Evolutionary conservation across 2,329 filamentous ascomycete species (phyloP).

Genomic region (Talaromyces sp.): DNA sequence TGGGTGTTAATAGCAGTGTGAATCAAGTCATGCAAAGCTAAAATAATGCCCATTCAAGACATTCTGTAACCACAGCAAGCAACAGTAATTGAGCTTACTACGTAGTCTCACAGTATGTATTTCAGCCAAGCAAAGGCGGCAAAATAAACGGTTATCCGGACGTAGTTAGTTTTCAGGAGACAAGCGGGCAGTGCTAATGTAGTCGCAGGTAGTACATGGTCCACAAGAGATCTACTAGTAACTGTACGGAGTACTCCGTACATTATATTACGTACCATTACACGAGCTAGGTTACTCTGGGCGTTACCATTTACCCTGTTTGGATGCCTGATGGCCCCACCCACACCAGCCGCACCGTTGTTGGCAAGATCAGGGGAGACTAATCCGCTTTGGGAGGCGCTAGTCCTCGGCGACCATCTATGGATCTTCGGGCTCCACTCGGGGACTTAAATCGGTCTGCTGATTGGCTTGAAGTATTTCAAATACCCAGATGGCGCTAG

Average conservation of each 20-base stretch:
- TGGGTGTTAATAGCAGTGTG: neutral
- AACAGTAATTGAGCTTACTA: neutral
- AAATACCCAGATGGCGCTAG: constrained; percentile 10
- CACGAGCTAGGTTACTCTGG: neutral
- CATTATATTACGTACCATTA: constrained; percentile 1
- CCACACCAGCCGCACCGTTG: neutral
- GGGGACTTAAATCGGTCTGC: neutral
- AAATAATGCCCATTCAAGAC: neutral
- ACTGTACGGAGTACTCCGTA: neutral
- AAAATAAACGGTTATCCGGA: neutral
- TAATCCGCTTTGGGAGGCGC: neutral
- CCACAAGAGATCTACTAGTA: too few relatives aligned
- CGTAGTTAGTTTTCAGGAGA: neutral
- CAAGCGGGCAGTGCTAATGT: neutral
- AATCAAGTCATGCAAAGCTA: neutral
- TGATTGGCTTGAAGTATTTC: constrained; percentile 12
- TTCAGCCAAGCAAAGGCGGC: neutral
- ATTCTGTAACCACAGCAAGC: neutral
- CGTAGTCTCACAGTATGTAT: neutral
- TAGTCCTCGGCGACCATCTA: constrained; percentile 14
- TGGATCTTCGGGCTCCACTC: constrained; percentile 13
- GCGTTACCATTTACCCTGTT: constrained; percentile 3
- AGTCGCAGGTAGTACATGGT: neutral
- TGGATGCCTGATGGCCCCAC: neutral
- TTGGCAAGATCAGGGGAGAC: neutral